phyloP scores from a whole-genome alignment of 805 yeast species.

The Candida chilensis region DNA sequence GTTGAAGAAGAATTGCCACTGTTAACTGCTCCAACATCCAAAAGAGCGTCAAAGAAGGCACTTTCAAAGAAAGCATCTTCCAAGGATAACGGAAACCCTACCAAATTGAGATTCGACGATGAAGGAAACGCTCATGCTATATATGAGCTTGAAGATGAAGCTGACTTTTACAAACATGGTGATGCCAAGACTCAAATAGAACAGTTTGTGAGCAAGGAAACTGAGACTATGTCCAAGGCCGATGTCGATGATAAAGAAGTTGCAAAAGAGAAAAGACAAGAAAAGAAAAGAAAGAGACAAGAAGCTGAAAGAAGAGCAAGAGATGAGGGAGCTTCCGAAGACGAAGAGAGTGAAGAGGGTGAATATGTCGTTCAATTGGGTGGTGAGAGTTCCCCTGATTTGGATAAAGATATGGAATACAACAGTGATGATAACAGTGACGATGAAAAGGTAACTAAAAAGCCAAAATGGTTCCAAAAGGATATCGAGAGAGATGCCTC shows the following conservation, averaged over 20 bases:
- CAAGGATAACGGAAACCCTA: conserved; percentile 55
- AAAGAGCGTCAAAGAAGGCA: conserved; percentile 78
- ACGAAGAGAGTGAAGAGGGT: conserved; percentile 20
- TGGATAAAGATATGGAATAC: conserved; percentile 35
- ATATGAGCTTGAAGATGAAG: conserved; percentile 87
- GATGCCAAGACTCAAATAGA: conserved; percentile 62
- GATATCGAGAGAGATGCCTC: conserved; percentile 12
- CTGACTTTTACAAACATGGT: conserved; percentile 66
- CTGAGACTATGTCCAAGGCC: conserved; percentile 55
- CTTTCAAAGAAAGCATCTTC: conserved; percentile 73
- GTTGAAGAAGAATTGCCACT: conserved; percentile 59
- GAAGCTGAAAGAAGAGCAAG: conserved; percentile 56
- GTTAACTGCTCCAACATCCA: conserved; percentile 60
- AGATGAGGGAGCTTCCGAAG: conserved; percentile 24
- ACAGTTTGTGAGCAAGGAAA: conserved; percentile 58
- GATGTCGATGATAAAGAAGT: conserved; percentile 73
- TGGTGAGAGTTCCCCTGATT: conserved; percentile 18
- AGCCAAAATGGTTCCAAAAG: conserved; percentile 43
- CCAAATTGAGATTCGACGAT: conserved; percentile 83
- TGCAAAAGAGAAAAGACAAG: conserved; percentile 72
- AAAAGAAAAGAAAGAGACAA: conserved; percentile 82
- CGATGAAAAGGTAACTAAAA: conserved; percentile 23
- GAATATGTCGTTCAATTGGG: conserved; percentile 10
- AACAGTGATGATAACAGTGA: conserved; percentile 17
- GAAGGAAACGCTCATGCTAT: conserved; percentile 90